Percentiles rank a stretch among this genome's conserved stretches.
phyloP scores from a whole-genome alignment of 1,284 basidiomycete species.

The Puccinia brachypodii region DNA sequence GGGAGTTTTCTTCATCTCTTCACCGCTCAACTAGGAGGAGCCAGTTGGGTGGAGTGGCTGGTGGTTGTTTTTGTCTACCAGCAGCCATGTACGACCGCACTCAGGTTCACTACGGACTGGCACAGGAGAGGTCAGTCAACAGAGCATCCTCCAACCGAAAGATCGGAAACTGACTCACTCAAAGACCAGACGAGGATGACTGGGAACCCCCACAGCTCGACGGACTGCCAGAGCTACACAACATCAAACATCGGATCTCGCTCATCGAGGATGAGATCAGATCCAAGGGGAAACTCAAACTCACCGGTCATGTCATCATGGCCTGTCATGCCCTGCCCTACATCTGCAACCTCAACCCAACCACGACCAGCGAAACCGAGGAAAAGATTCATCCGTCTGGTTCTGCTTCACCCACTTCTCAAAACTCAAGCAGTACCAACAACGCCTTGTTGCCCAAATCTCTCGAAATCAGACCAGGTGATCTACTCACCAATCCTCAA shows the following conservation, averaged over 20 bases:
- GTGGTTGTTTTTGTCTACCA: too few relatives aligned
- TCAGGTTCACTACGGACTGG: conserved; percentile 43
- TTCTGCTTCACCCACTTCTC: background rate
- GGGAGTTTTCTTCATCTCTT: too few relatives aligned
- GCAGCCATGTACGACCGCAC: conserved; percentile 42
- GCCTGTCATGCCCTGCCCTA: conserved; percentile 48
- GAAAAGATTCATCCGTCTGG: too few relatives aligned
- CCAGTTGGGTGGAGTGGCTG: too few relatives aligned
- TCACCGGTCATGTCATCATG: conserved; percentile 48
- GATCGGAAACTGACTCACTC: background rate
- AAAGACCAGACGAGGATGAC: conserved; percentile 46
- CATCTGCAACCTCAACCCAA: conserved; percentile 30
- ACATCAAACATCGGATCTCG: conserved; percentile 26
- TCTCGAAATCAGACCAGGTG: conserved; percentile 39
- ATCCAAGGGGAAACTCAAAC: conserved; percentile 43
- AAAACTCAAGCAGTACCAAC: background rate
- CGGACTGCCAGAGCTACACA: conserved; percentile 38
- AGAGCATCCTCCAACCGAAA: background rate
- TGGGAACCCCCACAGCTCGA: conserved; percentile 47
- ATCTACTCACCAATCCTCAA: conserved; percentile 21
- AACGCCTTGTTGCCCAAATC: background rate
- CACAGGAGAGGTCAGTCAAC: conserved; percentile 41
- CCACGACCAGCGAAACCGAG: background rate
- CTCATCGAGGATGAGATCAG: conserved; percentile 40
- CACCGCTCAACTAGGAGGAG: too few relatives aligned